phyloP scores from a whole-genome alignment of 1,284 basidiomycete genomes.

The Papiliotrema laurentii region DNA sequence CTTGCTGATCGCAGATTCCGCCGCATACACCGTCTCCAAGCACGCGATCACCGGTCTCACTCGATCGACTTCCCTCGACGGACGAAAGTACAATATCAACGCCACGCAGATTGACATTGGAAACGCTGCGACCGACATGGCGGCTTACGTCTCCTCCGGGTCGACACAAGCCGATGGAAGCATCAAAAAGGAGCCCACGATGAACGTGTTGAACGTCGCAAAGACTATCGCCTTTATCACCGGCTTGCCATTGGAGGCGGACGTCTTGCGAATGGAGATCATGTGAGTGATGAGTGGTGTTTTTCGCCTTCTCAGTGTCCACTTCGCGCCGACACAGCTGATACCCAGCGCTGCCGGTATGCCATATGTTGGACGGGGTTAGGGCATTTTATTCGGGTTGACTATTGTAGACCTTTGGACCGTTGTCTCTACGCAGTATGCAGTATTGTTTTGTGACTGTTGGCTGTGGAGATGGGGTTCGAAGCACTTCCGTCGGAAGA shows the following conservation, averaged over 20 bases:
- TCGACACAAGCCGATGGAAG: slow-evolving; percentile 66
- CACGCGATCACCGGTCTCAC: slow-evolving; percentile 72
- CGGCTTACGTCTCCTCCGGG: slow-evolving; percentile 51
- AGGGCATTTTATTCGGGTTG: too few relatives aligned
- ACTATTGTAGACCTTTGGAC: too few relatives aligned
- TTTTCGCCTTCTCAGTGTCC: neutral
- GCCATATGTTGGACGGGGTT: slow-evolving; percentile 63
- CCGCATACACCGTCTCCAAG: slow-evolving; percentile 67
- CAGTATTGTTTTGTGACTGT: too few relatives aligned
- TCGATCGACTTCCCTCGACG: slow-evolving; percentile 68
- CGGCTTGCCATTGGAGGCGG: slow-evolving; percentile 61
- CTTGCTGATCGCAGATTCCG: slow-evolving; percentile 10
- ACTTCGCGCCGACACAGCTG: neutral
- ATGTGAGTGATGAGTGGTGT: slow-evolving; percentile 55
- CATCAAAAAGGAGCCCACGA: slow-evolving; percentile 55
- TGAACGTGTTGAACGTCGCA: slow-evolving; percentile 59
- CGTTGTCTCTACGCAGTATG: too few relatives aligned
- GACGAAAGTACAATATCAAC: slow-evolving; percentile 62
- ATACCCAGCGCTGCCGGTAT: slow-evolving; percentile 53
- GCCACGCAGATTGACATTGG: slow-evolving; percentile 75
- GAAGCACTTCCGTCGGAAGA: neutral
- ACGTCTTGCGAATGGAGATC: slow-evolving; percentile 58
- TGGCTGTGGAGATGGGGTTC: too few relatives aligned
- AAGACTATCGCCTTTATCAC: slow-evolving; percentile 67
- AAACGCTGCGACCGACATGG: slow-evolving; percentile 60